These are phyloP conservation scores for Mycena galericulata DNA, from an alignment of 768 basidiomycete genomes.

Conservation along the genomic window DNA sequence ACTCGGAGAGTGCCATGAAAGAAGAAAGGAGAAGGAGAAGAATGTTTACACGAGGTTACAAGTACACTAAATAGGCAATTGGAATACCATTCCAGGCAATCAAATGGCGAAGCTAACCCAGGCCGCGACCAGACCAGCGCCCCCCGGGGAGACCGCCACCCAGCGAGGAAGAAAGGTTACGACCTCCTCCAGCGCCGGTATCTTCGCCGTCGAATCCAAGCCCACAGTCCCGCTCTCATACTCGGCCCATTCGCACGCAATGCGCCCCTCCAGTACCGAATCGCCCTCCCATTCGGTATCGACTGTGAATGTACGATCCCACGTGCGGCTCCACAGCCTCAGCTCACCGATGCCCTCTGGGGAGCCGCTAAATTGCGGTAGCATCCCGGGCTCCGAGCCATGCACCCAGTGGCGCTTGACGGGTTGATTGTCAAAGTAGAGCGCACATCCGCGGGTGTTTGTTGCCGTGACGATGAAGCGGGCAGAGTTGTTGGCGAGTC, in stretches of 20 bases:
- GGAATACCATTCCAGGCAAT: not conserved
- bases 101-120: constrained; percentile 17
- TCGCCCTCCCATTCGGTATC: constrained; percentile 60
- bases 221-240: constrained; percentile 69
- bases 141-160: constrained; percentile 69
- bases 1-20: constrained; percentile 21
- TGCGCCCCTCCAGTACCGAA: constrained; percentile 51
- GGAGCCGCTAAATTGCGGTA: constrained; percentile 47
- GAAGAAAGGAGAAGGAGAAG: not conserved
- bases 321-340: constrained; percentile 71
- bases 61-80: not conserved
- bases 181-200: constrained; percentile 79
- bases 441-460: constrained; percentile 73
- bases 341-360: constrained; percentile 52
- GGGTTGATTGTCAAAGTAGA: constrained; percentile 65
- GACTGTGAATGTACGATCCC: constrained; percentile 66
- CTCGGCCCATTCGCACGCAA: constrained; percentile 78
- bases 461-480: constrained; percentile 62
- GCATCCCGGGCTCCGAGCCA: constrained; percentile 51
- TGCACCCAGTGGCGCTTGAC: constrained; percentile 56
- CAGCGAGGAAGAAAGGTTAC: constrained; percentile 74
- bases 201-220: constrained; percentile 56
- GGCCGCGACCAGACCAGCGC: constrained; percentile 71
- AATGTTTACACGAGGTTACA: not conserved
- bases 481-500: constrained; percentile 59